phyloP scores from a whole-genome alignment of 352 stramenopile genomes.

The Phytophthora europaea region DNA sequence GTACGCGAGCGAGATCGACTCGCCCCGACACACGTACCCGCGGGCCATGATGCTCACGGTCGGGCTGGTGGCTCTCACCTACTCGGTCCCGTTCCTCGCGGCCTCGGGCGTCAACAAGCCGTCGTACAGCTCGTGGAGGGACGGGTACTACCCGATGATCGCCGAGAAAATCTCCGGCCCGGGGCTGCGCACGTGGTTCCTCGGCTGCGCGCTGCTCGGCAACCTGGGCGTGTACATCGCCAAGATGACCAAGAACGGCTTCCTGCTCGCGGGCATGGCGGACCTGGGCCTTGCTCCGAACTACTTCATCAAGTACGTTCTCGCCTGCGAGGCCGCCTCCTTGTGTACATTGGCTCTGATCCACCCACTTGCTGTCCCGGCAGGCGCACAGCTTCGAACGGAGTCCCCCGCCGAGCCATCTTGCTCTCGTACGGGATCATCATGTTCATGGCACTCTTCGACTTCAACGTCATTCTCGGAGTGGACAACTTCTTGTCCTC shows the following conservation, averaged over 20 bases:
- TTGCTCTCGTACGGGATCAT: slow-evolving; percentile 91
- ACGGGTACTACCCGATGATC: slow-evolving; percentile 94
- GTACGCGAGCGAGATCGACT: slow-evolving; percentile 94
- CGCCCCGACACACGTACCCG: slow-evolving; percentile 86
- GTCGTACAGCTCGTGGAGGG: slow-evolving; percentile 87
- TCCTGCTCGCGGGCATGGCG: slow-evolving; percentile 88
- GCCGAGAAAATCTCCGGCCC: slow-evolving; percentile 85
- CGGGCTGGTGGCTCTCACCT: slow-evolving; percentile 85
- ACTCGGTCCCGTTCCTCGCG: slow-evolving; percentile 93
- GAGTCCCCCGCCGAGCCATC: slow-evolving; percentile 68
- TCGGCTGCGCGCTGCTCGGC: slow-evolving; percentile 89
- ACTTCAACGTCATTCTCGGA: slow-evolving; percentile 91
- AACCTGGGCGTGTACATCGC: slow-evolving; percentile 96
- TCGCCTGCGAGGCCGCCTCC: not conserved
- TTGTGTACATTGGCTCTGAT: slow-evolving; percentile 24
- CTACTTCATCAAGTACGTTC: slow-evolving; percentile 83
- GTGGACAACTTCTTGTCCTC: slow-evolving; percentile 96
- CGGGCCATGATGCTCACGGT: slow-evolving; percentile 89
- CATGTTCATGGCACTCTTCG: slow-evolving; percentile 89
- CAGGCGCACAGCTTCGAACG: slow-evolving; percentile 64
- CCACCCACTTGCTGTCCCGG: slow-evolving; percentile 2
- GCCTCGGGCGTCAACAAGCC: slow-evolving; percentile 88
- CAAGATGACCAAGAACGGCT: slow-evolving; percentile 96
- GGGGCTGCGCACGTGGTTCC: slow-evolving; percentile 91
- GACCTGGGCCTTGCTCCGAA: slow-evolving; percentile 91